Conservation (phyloP, 1,139 yeast genomes). For the Geotrichum bryndzae region DNA sequence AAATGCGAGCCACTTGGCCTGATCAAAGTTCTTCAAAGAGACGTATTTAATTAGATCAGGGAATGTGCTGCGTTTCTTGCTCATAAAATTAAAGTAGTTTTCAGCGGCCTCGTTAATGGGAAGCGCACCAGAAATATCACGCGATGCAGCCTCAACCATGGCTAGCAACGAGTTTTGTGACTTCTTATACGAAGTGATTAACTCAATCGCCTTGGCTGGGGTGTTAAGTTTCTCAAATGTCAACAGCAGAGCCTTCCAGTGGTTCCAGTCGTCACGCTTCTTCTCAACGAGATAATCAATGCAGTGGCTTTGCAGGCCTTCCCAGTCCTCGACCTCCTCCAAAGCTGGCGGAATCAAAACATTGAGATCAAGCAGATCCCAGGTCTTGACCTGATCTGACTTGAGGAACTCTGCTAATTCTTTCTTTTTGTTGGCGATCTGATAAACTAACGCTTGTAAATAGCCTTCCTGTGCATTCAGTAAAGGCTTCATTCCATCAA, state of each 20-base stretch:
- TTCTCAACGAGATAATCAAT: constrained; percentile 23
- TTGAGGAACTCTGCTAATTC: constrained; percentile 35
- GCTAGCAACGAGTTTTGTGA: constrained; percentile 58
- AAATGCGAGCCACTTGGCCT: constrained; percentile 16
- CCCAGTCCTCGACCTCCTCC: constrained; percentile 40
- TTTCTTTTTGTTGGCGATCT: constrained; percentile 33
- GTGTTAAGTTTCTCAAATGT: constrained; percentile 39
- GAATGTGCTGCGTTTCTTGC: constrained; percentile 55
- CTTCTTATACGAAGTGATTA: constrained; percentile 30
- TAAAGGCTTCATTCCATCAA: constrained; percentile 44
- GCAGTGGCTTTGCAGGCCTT: constrained; percentile 35
- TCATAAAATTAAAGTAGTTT: constrained; percentile 43
- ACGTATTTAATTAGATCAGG: constrained; percentile 47
- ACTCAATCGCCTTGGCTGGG: constrained; percentile 26
- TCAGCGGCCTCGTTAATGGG: constrained; percentile 30
- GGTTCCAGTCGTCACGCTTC: constrained; percentile 33
- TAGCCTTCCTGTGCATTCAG: constrained; percentile 53
- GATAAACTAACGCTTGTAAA: constrained; percentile 46
- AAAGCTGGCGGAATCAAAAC: constrained; percentile 47
- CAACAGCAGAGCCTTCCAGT: constrained; percentile 39
- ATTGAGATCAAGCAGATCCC: constrained; percentile 53
- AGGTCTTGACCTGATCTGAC: constrained; percentile 33
- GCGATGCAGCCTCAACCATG: constrained; percentile 41
- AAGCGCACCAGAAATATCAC: constrained; percentile 5
- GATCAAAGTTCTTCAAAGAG: constrained; percentile 13